Conservation (phyloP, 1,139 yeast species). For the Maudiozyma humilis region DNA sequence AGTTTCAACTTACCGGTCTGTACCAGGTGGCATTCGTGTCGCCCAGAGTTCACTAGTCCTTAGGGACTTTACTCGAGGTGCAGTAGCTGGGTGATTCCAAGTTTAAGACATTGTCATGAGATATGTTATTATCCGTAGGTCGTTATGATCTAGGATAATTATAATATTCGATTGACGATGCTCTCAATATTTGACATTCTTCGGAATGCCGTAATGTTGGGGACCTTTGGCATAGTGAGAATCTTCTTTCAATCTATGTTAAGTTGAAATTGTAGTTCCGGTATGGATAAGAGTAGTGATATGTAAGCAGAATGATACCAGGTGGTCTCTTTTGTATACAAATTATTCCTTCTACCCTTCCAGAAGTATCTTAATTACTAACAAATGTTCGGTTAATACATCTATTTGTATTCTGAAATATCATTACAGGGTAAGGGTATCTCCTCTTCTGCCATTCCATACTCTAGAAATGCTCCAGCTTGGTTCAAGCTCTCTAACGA, state of each 20-base stretch:
- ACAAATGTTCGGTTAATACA: conserved; percentile 23
- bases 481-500: conserved; percentile 98
- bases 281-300: conserved; percentile 1
- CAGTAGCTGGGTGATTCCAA: conserved; percentile 32
- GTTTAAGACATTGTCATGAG: conserved; percentile 3
- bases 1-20: conserved; percentile 28
- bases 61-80: conserved; percentile 17
- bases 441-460: conserved; percentile 97
- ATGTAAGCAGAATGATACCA: conserved; percentile 7
- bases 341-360: neutral
- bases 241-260: neutral
- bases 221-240: too few species aligned
- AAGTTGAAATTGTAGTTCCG: conserved; percentile 3
- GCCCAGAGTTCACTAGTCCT: conserved; percentile 6
- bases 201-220: neutral
- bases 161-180: too few species aligned
- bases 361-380: conserved; percentile 19
- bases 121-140: neutral
- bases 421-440: conserved; percentile 89
- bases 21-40: conserved; percentile 11
- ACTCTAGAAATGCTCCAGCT: conserved; percentile 97
- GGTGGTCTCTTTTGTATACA: conserved; percentile 9
- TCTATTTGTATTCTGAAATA: neutral
- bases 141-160: too few species aligned
- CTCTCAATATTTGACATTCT: neutral